A percentile compares a stretch with the other conserved stretches of the same genome.
Evolutionary conservation across 441 rosid species (phyloP).

Genomic region (Flueggea neowawraea): DNA sequence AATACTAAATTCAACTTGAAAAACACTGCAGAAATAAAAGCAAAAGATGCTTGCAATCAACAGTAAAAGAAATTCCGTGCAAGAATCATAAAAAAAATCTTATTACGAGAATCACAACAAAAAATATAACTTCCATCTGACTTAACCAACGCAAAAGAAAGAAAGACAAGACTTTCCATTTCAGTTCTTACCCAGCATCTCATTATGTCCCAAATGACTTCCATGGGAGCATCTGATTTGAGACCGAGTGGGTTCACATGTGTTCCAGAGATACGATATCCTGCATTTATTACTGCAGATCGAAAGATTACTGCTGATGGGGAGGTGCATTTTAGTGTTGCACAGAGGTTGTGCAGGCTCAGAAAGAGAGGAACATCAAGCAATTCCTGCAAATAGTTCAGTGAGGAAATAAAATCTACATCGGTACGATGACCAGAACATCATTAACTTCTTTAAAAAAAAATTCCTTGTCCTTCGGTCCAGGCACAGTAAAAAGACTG

Average conservation of each 20-base stretch:
- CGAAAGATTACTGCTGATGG: slow-evolving; percentile 91
- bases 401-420: slow-evolving; percentile 3
- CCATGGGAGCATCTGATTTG: slow-evolving; percentile 97
- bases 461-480: not conserved
- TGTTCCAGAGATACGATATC: slow-evolving; percentile 86
- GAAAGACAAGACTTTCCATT: not conserved
- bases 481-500: not conserved
- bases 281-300: slow-evolving; percentile 93
- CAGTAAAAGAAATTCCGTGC: too few relatives aligned
- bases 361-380: slow-evolving; percentile 88
- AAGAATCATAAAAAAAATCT: too few relatives aligned
- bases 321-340: slow-evolving; percentile 91
- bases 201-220: slow-evolving; percentile 96
- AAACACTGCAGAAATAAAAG: too few relatives aligned
- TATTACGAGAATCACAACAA: too few relatives aligned
- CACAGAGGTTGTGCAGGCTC: slow-evolving; percentile 93
- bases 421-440: not conserved
- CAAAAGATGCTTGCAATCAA: too few relatives aligned
- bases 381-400: slow-evolving; percentile 66
- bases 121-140: too few relatives aligned
- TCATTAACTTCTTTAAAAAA: not conserved
- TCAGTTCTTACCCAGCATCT: slow-evolving; percentile 86
- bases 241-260: slow-evolving; percentile 91
- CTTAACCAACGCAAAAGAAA: too few relatives aligned
- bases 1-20: too few relatives aligned